Conservation (phyloP, 371 early-diverging fungal genomes). For the Mucor racemosus region DNA sequence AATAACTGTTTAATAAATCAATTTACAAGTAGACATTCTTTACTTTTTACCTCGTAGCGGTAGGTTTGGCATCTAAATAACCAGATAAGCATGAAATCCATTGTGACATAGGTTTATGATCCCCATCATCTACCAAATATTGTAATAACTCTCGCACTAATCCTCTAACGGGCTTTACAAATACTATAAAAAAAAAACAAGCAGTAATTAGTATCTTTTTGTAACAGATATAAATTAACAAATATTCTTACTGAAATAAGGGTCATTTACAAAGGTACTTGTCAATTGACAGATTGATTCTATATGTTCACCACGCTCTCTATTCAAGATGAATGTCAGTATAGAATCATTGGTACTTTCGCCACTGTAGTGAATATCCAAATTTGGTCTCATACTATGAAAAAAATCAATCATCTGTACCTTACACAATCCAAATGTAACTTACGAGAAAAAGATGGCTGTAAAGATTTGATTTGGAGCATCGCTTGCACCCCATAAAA, state of each 20-base stretch:
- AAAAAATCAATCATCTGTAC: background rate
- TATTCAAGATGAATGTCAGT: slow-evolving; percentile 21
- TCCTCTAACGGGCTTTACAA: slow-evolving; percentile 21
- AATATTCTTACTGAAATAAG: slow-evolving; percentile 22
- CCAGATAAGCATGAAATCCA: slow-evolving; percentile 17
- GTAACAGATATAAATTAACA: background rate
- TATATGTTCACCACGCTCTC: slow-evolving; percentile 16
- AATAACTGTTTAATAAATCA: background rate
- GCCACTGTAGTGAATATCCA: slow-evolving; percentile 25
- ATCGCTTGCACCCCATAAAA: slow-evolving; percentile 19
- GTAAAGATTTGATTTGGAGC: slow-evolving; percentile 15
- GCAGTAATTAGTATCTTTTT: background rate
- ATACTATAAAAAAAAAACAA: slow-evolving; percentile 19
- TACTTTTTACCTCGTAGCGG: background rate
- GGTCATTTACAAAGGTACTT: slow-evolving; percentile 17
- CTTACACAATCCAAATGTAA: background rate
- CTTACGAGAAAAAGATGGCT: slow-evolving; percentile 25
- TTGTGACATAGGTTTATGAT: background rate
- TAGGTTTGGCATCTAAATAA: background rate
- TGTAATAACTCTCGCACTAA: slow-evolving; percentile 22
- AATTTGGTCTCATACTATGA: slow-evolving; percentile 23
- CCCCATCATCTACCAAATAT: slow-evolving; percentile 26
- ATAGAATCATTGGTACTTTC: slow-evolving; percentile 14
- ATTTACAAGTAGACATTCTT: background rate
- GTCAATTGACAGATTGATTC: slow-evolving; percentile 1